These are phyloP conservation scores for Casaregolazyma lundiana DNA, from an alignment of 1,139 yeast species.

Conservation along the genomic window DNA sequence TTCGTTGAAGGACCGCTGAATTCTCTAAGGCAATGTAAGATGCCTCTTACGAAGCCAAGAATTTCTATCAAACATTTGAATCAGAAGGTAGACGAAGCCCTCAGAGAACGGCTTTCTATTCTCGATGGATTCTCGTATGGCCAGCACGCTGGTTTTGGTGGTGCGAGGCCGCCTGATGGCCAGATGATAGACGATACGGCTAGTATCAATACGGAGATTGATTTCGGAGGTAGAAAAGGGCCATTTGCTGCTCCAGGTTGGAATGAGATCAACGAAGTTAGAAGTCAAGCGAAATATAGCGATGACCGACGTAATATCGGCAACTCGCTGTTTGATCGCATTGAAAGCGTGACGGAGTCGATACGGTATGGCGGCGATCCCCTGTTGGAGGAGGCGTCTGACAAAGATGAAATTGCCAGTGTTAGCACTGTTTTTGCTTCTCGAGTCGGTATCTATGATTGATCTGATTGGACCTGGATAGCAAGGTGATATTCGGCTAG, in stretches of 20 bases:
- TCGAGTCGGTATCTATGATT: constrained; percentile 32
- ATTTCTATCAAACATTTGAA: constrained; percentile 14
- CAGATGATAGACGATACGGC: constrained; percentile 1
- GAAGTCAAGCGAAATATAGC: background rate
- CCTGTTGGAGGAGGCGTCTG: constrained; percentile 21
- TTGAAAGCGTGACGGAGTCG: constrained; percentile 4
- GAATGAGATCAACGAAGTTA: constrained; percentile 4
- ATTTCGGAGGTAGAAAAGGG: background rate
- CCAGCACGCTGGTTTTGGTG: background rate
- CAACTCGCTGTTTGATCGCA: constrained; percentile 9
- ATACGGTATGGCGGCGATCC: constrained; percentile 28
- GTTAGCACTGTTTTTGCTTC: constrained; percentile 47
- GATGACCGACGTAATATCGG: background rate
- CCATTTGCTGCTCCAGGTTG: constrained; percentile 1
- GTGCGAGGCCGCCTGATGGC: background rate
- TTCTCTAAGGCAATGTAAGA: constrained; percentile 66
- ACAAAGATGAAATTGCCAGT: constrained; percentile 46
- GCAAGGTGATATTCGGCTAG: background rate
- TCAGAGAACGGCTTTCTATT: constrained; percentile 3
- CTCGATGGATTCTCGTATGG: background rate
- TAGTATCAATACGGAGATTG: background rate
- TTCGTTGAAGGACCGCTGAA: constrained; percentile 90
- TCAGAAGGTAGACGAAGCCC: background rate
- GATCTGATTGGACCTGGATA: constrained; percentile 1
- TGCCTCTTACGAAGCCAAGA: constrained; percentile 38